Conservation (phyloP, 352 stramenopile species). For the Phytophthora sp. region DNA sequence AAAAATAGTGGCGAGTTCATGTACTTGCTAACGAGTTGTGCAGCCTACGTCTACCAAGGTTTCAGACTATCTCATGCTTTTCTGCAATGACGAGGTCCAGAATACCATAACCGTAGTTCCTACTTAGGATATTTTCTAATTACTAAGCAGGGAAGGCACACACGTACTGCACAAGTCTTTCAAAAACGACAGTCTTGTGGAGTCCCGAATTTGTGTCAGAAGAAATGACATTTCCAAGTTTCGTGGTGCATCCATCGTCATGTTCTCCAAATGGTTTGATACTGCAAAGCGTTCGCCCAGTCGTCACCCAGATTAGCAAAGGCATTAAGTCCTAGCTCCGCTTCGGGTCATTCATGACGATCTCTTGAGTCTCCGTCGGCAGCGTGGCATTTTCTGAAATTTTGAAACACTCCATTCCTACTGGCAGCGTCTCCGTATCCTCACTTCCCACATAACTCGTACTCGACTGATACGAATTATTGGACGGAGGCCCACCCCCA, state of each 20-base stretch:
- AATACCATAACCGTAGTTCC: too few relatives aligned
- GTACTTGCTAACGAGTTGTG: too few relatives aligned
- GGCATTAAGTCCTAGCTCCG: slow-evolving; percentile 22
- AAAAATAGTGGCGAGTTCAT: not conserved
- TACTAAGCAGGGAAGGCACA: too few relatives aligned
- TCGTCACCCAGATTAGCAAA: slow-evolving; percentile 35
- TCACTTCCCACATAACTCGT: slow-evolving; percentile 33
- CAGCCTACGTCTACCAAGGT: too few relatives aligned
- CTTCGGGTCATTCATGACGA: slow-evolving; percentile 27
- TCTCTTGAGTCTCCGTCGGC: slow-evolving; percentile 7
- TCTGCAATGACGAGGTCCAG: too few relatives aligned
- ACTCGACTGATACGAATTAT: slow-evolving; percentile 37
- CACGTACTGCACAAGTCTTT: too few relatives aligned
- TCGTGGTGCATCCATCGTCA: too few relatives aligned
- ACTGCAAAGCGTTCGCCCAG: slow-evolving; percentile 47
- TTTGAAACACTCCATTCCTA: slow-evolving; percentile 51
- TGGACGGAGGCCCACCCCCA: slow-evolving; percentile 8
- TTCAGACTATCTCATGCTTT: too few relatives aligned
- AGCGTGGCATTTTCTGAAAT: slow-evolving; percentile 29
- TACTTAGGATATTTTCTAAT: too few relatives aligned
- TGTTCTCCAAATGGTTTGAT: slow-evolving; percentile 69
- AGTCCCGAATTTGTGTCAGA: too few relatives aligned
- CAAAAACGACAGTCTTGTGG: too few relatives aligned
- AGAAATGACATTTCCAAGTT: too few relatives aligned
- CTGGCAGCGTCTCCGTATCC: slow-evolving; percentile 45